Evolutionary conservation across 257 asterid genomes (phyloP), one percentile per base, ranked within the genome.

Genomic region (Rubia yunnanensis): DNA sequence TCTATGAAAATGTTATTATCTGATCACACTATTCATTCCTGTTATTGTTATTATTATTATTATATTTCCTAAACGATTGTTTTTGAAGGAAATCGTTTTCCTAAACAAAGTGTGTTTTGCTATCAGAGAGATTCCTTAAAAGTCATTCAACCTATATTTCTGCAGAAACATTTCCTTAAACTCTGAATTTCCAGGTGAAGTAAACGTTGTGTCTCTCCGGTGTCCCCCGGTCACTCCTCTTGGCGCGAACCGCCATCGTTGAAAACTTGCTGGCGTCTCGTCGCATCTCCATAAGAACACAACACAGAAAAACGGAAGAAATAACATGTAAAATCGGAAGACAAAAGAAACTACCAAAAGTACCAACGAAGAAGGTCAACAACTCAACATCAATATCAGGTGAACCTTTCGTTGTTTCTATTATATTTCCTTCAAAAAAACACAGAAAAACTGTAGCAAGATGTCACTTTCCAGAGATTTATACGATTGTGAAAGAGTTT

Each of bases 371-470:
- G 26, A 23, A 39, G 9, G 26, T 15, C 28, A 28, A 64, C 28
- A 59, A 59, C 46, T 44, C 22, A 44, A 4, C 22, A 44, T 44
- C 52, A 41, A 60, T n/a, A 65, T n/a, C 60, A 65, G 58, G 68
- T 64, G 1, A 49, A 30, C 9, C 15, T 49, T n/a, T 30, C 5
- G 23, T 14, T 49, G 31, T 28, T 64, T 30, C 23, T 30, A 18
- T 27, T 26, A 11, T 9, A 11, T 9, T 64, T 27, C 13, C 46
- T 64, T 65, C 5, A 30, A 64, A 41, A 1, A 28, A 64, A 65
- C 3, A 32, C 7, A 32, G 36, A 39, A 39, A 39, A 39, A 1
- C 13, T 39, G 60, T 1, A 8, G 22, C 14, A 20, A 27, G 20
- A 50, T 5, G 41, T 64, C 59, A 1, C 58, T 64, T 64, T 63